Conservation (phyloP, 108 stramenopile species). For the Pseudonitzschia pungens region DNA sequence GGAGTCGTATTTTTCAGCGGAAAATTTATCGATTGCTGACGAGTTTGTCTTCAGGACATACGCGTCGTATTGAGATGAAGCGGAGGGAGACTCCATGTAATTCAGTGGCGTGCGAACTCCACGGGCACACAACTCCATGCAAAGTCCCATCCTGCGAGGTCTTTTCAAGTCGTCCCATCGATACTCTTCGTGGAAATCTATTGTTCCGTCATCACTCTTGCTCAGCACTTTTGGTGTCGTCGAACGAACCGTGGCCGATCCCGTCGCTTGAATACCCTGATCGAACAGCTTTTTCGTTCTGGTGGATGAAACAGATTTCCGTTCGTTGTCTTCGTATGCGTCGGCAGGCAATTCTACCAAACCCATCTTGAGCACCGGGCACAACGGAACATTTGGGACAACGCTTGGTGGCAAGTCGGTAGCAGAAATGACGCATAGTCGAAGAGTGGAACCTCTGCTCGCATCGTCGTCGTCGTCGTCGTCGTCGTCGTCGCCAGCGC, state of each 20-base stretch:
- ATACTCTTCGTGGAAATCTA: conserved; percentile 82
- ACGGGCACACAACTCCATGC: conserved; percentile 53
- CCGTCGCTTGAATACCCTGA: conserved; percentile 23
- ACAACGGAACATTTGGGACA: conserved; percentile 65
- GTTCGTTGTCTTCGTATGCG: conserved; percentile 4
- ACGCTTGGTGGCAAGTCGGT: conserved; percentile 71
- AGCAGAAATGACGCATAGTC: conserved; percentile 61
- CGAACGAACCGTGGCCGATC: conserved; percentile 35
- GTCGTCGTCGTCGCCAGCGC: neutral
- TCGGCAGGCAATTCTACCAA: conserved; percentile 34
- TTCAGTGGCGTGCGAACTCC: conserved; percentile 47
- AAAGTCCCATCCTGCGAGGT: conserved; percentile 50
- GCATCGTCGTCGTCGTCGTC: neutral
- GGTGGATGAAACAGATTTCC: neutral
- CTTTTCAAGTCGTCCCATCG: conserved; percentile 62
- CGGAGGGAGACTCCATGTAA: conserved; percentile 33
- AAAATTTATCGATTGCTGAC: neutral
- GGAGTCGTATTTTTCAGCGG: conserved; percentile 8
- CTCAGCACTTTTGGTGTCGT: conserved; percentile 42
- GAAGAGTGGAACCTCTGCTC: conserved; percentile 48
- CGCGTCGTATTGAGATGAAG: conserved; percentile 8
- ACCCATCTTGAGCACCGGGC: conserved; percentile 74
- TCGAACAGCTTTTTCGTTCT: conserved; percentile 21
- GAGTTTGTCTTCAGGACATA: neutral
- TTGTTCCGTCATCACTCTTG: conserved; percentile 52